Evolutionary conservation across 192 early-diverging fungal species (phyloP).

Genomic region (Podila epicladia): DNA sequence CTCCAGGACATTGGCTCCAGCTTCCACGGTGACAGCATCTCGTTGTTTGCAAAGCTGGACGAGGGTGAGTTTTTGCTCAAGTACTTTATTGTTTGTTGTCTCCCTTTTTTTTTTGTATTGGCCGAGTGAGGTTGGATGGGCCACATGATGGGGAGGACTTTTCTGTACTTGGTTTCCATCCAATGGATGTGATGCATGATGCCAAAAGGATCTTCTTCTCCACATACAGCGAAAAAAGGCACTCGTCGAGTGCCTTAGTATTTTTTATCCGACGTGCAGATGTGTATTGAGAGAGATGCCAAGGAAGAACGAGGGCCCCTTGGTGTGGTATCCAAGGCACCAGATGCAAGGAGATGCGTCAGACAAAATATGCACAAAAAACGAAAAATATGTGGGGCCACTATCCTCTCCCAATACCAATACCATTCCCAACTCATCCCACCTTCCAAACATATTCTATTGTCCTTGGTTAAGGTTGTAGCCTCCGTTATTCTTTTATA

Average conservation of each 20-base stretch:
- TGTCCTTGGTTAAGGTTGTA: too few species aligned
- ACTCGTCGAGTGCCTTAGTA: background rate
- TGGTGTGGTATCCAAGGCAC: too few species aligned
- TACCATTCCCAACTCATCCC: too few species aligned
- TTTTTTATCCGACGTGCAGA: too few species aligned
- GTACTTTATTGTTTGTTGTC: background rate
- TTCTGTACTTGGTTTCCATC: background rate
- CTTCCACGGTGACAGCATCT: conserved; percentile 39
- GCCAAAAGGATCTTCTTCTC: too few species aligned
- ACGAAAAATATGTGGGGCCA: too few species aligned
- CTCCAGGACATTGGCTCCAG: conserved; percentile 38
- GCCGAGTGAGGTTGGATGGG: background rate
- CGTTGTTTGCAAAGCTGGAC: conserved; percentile 35
- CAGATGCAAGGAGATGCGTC: too few species aligned
- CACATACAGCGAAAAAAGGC: background rate
- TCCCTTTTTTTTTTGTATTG: background rate
- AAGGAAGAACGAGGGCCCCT: too few species aligned
- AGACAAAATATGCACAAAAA: too few species aligned
- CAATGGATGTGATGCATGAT: background rate
- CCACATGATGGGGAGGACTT: background rate
- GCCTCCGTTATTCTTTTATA: background rate
- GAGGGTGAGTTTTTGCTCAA: conserved; percentile 17
- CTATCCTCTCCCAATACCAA: too few species aligned
- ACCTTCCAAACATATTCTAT: too few species aligned
- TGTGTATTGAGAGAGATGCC: too few species aligned